phyloP scores from a whole-genome alignment of 306 rosid species.

The Gynostemma pentaphyllum region DNA sequence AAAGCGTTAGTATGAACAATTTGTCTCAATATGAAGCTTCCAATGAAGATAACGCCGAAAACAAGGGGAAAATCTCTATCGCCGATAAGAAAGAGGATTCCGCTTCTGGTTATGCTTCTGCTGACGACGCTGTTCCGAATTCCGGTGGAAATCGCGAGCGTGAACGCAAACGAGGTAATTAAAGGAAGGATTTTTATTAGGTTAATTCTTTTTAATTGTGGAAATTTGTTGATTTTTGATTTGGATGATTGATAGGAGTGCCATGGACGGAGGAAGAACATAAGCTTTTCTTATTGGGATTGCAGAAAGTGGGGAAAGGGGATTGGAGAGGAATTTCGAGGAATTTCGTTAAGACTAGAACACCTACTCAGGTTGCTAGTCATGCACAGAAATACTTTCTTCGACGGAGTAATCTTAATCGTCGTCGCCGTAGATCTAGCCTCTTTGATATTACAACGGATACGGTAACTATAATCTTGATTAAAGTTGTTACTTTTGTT shows the following conservation, averaged over 20 bases:
- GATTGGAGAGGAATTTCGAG: slow-evolving; percentile 99
- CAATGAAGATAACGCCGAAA: not conserved
- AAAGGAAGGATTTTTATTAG: not conserved
- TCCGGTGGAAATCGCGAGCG: slow-evolving; percentile 70
- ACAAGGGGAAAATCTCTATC: slow-evolving; percentile 6
- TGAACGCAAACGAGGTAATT: slow-evolving; percentile 98
- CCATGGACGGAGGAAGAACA: slow-evolving; percentile 99
- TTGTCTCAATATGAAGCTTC: slow-evolving; percentile 63
- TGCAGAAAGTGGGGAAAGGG: slow-evolving; percentile 95
- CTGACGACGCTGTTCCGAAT: slow-evolving; percentile 64
- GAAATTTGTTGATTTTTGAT: not conserved
- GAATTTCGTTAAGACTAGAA: slow-evolving; percentile 90
- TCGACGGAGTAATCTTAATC: slow-evolving; percentile 75
- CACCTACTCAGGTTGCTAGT: slow-evolving; percentile 97
- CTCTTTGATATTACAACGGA: slow-evolving; percentile 95
- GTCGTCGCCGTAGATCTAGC: slow-evolving; percentile 99
- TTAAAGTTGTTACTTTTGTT: not conserved
- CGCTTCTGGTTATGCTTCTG: slow-evolving; percentile 63
- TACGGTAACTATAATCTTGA: slow-evolving; percentile 34
- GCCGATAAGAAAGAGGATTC: slow-evolving; percentile 26
- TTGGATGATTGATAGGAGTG: slow-evolving; percentile 51
- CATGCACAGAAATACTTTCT: slow-evolving; percentile 98
- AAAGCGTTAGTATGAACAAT: slow-evolving; percentile 91
- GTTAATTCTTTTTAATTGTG: not conserved
- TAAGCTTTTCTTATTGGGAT: slow-evolving; percentile 80